These are phyloP conservation scores for Fusarium coffeatum DNA, from an alignment of 2,329 filamentous ascomycete species.

Conservation along the genomic window DNA sequence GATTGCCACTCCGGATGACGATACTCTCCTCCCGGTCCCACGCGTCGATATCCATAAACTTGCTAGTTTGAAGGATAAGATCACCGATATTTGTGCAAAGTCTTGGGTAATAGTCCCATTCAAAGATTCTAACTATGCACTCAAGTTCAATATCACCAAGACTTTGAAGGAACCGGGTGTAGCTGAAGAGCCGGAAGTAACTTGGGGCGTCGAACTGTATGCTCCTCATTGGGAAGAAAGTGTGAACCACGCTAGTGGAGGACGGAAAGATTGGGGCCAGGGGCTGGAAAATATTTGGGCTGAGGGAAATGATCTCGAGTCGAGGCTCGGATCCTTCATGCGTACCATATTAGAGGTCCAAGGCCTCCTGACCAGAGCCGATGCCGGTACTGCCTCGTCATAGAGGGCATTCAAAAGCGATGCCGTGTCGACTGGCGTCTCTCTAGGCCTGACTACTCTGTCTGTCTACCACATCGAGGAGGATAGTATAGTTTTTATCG, in stretches of 20 bases:
- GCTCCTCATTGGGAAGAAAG: conserved; percentile 54
- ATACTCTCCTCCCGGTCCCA: conserved; percentile 26
- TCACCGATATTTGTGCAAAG: conserved; percentile 43
- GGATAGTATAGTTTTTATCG: background rate
- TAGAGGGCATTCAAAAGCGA: conserved; percentile 12
- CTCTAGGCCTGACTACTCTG: conserved; percentile 7
- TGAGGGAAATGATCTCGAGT: conserved; percentile 44
- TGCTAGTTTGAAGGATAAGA: background rate
- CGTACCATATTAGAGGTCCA: conserved; percentile 50
- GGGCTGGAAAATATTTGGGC: conserved; percentile 49
- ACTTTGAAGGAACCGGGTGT: conserved; percentile 41
- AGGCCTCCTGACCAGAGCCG: conserved; percentile 39
- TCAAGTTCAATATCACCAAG: conserved; percentile 50
- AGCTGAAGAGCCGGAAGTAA: conserved; percentile 38
- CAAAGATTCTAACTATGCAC: conserved; percentile 47
- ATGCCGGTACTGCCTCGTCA: conserved; percentile 16
- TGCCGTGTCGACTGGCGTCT: conserved; percentile 9
- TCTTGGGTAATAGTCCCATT: conserved; percentile 48
- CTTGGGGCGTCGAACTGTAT: conserved; percentile 51
- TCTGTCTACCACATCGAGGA: conserved; percentile 1
- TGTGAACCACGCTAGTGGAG: conserved; percentile 46
- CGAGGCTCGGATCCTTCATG: conserved; percentile 49
- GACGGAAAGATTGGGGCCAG: conserved; percentile 49
- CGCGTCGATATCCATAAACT: conserved; percentile 25
- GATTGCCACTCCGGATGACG: conserved; percentile 20